Evolutionary conservation across 2,329 filamentous ascomycete genomes (phyloP).

Genomic region (Tolypocladium inflatum): DNA sequence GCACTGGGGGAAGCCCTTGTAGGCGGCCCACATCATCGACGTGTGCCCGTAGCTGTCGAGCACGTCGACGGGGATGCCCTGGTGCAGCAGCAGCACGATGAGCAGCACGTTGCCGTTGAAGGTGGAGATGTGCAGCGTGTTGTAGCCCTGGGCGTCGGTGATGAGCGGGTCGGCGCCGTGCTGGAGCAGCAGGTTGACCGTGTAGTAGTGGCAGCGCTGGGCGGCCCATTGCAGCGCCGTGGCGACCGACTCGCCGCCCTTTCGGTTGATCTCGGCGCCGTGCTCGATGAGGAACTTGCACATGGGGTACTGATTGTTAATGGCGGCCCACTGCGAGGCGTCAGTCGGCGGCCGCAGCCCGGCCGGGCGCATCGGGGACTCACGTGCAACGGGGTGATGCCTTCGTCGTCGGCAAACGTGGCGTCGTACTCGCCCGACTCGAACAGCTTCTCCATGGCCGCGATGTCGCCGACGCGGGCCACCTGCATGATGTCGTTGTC

Average conservation of each 20-base stretch:
- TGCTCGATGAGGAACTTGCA: conserved; percentile 84
- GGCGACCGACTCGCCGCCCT: conserved; percentile 89
- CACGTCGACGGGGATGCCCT: conserved; percentile 90
- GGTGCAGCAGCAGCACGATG: conserved; percentile 81
- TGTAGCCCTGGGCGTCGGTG: conserved; percentile 93
- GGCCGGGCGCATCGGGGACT: conserved; percentile 16
- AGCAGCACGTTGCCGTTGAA: conserved; percentile 94
- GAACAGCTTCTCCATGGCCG: conserved; percentile 81
- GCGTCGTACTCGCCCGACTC: conserved; percentile 74
- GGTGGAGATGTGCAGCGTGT: conserved; percentile 91
- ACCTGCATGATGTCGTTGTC: conserved; percentile 91
- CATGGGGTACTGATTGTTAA: conserved; percentile 97
- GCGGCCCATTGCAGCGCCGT: conserved; percentile 96
- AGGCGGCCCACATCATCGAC: conserved; percentile 95
- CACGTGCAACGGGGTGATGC: conserved; percentile 93
- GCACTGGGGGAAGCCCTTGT: conserved; percentile 89
- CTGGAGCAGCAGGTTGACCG: conserved; percentile 84
- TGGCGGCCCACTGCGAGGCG: conserved; percentile 76
- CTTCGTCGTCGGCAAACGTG: conserved; percentile 78
- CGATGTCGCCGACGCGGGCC: conserved; percentile 77
- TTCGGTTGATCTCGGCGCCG: conserved; percentile 87
- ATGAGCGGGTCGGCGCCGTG: conserved; percentile 88
- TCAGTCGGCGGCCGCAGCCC: neutral
- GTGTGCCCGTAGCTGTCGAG: conserved; percentile 87
- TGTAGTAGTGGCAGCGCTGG: conserved; percentile 93